These are phyloP conservation scores for Lasiodiplodia sp. DNA, from an alignment of 2,329 filamentous ascomycete species.

Conservation along the genomic window DNA sequence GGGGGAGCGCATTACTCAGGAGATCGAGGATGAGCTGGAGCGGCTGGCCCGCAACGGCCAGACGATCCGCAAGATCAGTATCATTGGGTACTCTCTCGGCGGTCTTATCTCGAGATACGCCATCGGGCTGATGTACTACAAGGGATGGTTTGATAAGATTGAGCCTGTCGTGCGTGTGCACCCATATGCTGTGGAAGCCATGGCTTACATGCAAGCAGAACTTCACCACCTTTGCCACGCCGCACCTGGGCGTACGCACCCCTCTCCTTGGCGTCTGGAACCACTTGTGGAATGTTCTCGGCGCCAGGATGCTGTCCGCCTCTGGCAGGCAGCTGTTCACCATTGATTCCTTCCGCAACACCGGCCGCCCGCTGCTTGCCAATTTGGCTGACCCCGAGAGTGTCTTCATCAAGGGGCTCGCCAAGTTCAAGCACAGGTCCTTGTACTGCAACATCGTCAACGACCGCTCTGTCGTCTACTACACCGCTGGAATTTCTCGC, in stretches of 20 bases:
- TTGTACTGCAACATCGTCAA: constrained; percentile 89
- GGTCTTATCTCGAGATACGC: constrained; percentile 87
- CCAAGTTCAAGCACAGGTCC: constrained; percentile 76
- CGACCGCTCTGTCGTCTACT: constrained; percentile 81
- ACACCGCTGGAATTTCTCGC: constrained; percentile 79
- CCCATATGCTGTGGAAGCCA: background rate
- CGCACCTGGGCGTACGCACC: constrained; percentile 65
- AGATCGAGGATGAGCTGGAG: constrained; percentile 67
- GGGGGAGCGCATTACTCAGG: constrained; percentile 69
- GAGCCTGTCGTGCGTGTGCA: constrained; percentile 74
- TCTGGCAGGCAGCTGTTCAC: constrained; percentile 89
- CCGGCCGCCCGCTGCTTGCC: constrained; percentile 78
- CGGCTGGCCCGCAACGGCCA: constrained; percentile 67
- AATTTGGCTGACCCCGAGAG: constrained; percentile 83
- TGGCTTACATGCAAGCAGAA: constrained; percentile 61
- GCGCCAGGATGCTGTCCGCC: constrained; percentile 78
- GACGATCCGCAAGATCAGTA: constrained; percentile 79
- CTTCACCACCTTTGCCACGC: constrained; percentile 91
- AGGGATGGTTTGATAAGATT: constrained; percentile 79
- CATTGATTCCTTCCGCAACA: constrained; percentile 85
- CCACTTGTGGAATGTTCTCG: constrained; percentile 76
- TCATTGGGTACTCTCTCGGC: constrained; percentile 89
- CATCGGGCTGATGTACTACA: constrained; percentile 81
- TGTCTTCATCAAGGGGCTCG: constrained; percentile 83
- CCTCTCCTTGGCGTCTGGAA: constrained; percentile 52